Conservation (phyloP, 1,284 basidiomycete genomes). For the Melanopsichium pennsylvanicum region DNA sequence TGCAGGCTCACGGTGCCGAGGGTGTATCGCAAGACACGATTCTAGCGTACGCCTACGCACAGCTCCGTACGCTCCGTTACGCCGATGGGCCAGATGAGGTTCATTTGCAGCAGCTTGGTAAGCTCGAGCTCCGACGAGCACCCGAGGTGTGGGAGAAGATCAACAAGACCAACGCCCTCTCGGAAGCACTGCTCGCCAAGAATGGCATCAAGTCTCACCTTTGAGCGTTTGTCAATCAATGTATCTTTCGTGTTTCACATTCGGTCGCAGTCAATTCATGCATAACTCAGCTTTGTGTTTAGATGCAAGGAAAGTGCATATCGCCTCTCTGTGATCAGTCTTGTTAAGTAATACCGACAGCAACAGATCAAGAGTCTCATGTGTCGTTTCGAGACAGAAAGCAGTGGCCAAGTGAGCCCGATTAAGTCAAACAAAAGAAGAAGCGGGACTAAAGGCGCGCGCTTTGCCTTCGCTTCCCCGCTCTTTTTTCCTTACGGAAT, state of each 20-base stretch:
- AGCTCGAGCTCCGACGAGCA: slow-evolving; percentile 71
- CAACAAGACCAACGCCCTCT: slow-evolving; percentile 35
- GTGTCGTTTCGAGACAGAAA: too few species aligned
- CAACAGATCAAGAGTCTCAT: too few species aligned
- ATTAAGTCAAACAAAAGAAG: too few species aligned
- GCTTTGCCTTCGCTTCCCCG: background rate
- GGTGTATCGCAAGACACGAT: slow-evolving; percentile 89
- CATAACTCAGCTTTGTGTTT: too few species aligned
- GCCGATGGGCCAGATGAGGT: slow-evolving; percentile 71
- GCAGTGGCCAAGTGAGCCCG: too few species aligned
- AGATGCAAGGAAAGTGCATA: too few species aligned
- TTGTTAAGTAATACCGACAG: too few species aligned
- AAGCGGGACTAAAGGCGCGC: slow-evolving; percentile 4
- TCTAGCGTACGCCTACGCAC: slow-evolving; percentile 80
- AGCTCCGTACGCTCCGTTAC: slow-evolving; percentile 74
- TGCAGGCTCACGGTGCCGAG: slow-evolving; percentile 89
- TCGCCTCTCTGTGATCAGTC: too few species aligned
- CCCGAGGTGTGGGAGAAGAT: slow-evolving; percentile 48
- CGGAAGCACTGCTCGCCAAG: slow-evolving; percentile 40
- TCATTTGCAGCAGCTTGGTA: slow-evolving; percentile 92
- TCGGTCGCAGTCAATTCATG: too few species aligned
- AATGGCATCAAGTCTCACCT: slow-evolving; percentile 52
- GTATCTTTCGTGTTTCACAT: too few species aligned
- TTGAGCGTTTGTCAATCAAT: slow-evolving; percentile 12
- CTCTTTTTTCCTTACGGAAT: too few species aligned